Evolutionary conservation across 2,329 filamentous ascomycete species (phyloP).

Genomic region (Diaporthe velutina): DNA sequence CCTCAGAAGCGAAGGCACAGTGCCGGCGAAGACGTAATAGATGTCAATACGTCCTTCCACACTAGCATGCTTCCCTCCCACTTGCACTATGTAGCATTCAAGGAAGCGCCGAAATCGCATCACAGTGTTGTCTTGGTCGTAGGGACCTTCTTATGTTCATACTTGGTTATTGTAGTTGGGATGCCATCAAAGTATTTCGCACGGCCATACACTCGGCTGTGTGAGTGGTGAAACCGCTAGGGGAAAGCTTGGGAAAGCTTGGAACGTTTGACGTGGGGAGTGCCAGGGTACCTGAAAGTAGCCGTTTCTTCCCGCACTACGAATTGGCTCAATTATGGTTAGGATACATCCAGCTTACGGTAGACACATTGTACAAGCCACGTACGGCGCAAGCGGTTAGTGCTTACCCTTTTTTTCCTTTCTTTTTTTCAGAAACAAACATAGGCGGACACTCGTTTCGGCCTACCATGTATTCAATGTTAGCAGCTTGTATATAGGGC

Average conservation of each 20-base stretch:
- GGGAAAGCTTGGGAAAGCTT: not conserved
- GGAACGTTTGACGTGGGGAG: not conserved
- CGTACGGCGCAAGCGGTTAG: not conserved
- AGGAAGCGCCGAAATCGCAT: too few species aligned
- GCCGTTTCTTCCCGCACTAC: not conserved
- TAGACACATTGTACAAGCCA: not conserved
- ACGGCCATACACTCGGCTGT: not conserved
- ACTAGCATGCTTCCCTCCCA: too few species aligned
- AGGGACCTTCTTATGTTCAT: too few species aligned
- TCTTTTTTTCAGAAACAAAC: not conserved
- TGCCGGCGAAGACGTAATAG: too few species aligned
- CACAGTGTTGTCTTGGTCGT: too few species aligned
- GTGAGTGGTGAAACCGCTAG: not conserved
- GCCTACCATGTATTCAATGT: not conserved
- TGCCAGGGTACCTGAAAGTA: not conserved
- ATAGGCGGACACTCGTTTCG: not conserved
- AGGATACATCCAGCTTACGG: not conserved
- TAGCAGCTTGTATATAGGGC: too few species aligned
- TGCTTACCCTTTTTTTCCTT: too few species aligned
- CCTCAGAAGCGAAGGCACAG: too few species aligned
- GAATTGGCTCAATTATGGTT: not conserved
- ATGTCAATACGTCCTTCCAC: too few species aligned
- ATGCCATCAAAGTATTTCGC: not conserved
- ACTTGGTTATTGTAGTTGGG: too few species aligned
- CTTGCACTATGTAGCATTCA: too few species aligned